Evolutionary conservation across 129 eudicot genomes (phyloP).

Genomic region (Pittosporum tobira): DNA sequence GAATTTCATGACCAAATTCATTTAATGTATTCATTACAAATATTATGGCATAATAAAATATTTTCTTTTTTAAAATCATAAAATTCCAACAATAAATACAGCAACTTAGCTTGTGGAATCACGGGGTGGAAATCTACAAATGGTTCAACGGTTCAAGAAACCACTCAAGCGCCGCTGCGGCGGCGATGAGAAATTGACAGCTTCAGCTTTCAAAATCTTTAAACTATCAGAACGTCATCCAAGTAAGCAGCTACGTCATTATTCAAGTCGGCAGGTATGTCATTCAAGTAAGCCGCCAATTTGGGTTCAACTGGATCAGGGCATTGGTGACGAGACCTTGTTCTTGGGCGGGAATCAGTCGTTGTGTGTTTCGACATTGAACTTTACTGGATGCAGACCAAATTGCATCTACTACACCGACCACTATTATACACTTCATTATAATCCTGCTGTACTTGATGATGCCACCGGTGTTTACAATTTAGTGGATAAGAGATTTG

Average conservation of each 20-base stretch:
- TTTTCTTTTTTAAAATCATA: too few relatives aligned
- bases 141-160: not conserved
- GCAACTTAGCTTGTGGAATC: not conserved
- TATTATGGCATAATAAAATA: too few relatives aligned
- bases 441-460: not conserved
- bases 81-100: too few relatives aligned
- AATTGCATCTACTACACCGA: constrained; percentile 12
- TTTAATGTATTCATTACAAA: too few relatives aligned
- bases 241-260: too few relatives aligned
- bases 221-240: too few relatives aligned
- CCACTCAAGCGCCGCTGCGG: too few relatives aligned
- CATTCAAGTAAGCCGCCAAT: not conserved
- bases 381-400: not conserved
- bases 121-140: not conserved
- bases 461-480: constrained; percentile 1
- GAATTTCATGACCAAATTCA: too few relatives aligned
- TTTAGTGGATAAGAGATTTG: not conserved
- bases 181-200: not conserved
- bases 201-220: not conserved
- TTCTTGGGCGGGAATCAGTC: constrained; percentile 11
- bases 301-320: not conserved
- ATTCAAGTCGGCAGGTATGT: too few relatives aligned
- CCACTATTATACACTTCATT: not conserved
- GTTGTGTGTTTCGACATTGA: not conserved
- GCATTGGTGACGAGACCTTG: constrained; percentile 5